Conservation (phyloP, 257 asterid species). For the Scutellaria galericulata region DNA sequence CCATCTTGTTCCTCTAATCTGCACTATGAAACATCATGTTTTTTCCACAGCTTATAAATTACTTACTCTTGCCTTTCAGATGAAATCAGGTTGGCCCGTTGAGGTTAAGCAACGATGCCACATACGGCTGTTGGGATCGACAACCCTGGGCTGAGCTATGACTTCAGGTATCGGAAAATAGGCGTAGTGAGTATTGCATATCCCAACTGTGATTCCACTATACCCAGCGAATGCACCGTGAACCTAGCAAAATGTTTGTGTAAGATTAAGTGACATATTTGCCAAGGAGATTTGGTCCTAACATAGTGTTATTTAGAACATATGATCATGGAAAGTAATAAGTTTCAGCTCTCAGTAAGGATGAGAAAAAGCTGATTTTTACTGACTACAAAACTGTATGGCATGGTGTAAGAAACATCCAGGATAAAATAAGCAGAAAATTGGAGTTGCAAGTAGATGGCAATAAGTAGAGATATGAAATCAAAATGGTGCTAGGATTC, state of each 20-base stretch:
- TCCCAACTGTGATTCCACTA: conserved; percentile 96
- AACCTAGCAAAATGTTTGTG: conserved; percentile 56
- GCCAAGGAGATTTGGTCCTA: background rate
- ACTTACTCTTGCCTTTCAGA: conserved; percentile 34
- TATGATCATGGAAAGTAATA: background rate
- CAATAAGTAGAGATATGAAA: no score
- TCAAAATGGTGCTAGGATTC: no score
- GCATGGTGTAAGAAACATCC: no score
- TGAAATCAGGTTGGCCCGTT: conserved; percentile 96
- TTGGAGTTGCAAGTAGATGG: no score
- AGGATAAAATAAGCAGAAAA: no score
- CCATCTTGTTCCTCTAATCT: conserved; percentile 39
- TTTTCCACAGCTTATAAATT: conserved; percentile 26
- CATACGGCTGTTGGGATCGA: conserved; percentile 97
- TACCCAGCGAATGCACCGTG: conserved; percentile 99
- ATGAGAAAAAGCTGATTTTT: no score
- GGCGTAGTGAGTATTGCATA: conserved; percentile 94
- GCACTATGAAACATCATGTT: conserved; percentile 23
- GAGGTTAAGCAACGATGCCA: conserved; percentile 99
- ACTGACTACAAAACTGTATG: no score
- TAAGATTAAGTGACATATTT: conserved; percentile 1
- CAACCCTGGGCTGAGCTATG: conserved; percentile 67
- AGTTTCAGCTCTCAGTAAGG: background rate
- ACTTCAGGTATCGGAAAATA: conserved; percentile 96
- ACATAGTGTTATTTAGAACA: background rate